These are phyloP conservation scores for Aspergillus heteromorphus DNA, from an alignment of 495 filamentous ascomycete species.

Conservation along the genomic window DNA sequence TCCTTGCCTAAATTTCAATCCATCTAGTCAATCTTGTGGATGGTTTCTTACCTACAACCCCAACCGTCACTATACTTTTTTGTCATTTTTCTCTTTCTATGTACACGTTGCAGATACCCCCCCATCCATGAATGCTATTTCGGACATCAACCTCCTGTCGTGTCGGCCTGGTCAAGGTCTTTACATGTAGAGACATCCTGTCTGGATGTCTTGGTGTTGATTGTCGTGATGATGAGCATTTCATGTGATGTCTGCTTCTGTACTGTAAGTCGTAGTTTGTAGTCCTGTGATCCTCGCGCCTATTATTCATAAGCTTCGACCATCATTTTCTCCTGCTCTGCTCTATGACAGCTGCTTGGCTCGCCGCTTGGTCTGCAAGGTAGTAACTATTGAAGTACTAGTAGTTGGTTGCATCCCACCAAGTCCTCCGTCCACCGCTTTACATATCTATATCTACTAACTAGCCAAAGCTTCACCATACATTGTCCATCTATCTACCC, in stretches of 20 bases:
- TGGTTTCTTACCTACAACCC: too few species aligned
- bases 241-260: conserved; percentile 22
- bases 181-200: not conserved
- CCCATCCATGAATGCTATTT: conserved; percentile 45
- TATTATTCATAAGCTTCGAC: too few species aligned
- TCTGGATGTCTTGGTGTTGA: not conserved
- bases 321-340: too few species aligned
- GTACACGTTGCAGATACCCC: conserved; percentile 43
- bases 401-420: too few species aligned
- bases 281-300: not conserved
- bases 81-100: conserved; percentile 27
- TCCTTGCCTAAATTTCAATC: conserved; percentile 17
- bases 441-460: too few species aligned
- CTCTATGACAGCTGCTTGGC: too few species aligned
- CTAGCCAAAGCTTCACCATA: too few species aligned
- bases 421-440: too few species aligned
- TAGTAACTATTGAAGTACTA: too few species aligned
- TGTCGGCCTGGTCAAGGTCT: not conserved
- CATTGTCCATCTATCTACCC: too few species aligned
- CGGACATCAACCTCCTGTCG: conserved; percentile 17
- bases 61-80: conserved; percentile 2
- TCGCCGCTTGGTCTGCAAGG: too few species aligned
- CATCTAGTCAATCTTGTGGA: conserved; percentile 11
- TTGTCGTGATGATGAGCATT: conserved; percentile 12
- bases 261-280: not conserved